Evolutionary conservation across 495 filamentous ascomycete species (phyloP).

Genomic region (Talaromyces trachyspermus): DNA sequence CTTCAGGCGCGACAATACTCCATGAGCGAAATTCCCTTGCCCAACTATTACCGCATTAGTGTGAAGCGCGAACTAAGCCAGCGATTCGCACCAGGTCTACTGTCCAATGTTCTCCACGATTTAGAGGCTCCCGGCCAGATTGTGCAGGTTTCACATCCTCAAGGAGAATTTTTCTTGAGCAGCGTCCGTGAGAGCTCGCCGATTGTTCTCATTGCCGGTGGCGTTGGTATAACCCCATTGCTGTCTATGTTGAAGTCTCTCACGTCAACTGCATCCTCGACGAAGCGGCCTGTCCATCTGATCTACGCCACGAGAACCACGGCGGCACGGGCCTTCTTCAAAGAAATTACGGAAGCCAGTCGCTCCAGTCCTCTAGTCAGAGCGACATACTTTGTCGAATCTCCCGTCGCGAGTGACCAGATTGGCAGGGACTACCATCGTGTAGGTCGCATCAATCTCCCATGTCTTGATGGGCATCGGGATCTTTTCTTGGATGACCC

Average conservation of each 20-base stretch:
- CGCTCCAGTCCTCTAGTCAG: not conserved
- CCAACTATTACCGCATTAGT: constrained; percentile 59
- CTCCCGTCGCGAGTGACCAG: constrained; percentile 34
- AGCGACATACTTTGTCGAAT: not conserved
- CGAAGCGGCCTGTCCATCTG: no score
- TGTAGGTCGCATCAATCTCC: constrained; percentile 47
- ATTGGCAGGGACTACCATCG: constrained; percentile 50
- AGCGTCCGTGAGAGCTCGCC: constrained; percentile 18
- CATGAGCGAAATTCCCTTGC: constrained; percentile 52
- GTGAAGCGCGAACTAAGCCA: constrained; percentile 69
- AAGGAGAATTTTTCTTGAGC: constrained; percentile 9
- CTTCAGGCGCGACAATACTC: constrained; percentile 67
- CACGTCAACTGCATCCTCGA: no score
- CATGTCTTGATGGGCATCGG: constrained; percentile 38
- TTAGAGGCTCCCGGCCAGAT: no score
- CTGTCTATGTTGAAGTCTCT: constrained; percentile 59
- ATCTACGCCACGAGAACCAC: constrained; percentile 52
- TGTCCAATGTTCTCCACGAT: no score
- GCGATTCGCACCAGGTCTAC: no score
- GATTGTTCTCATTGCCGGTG: constrained; percentile 62
- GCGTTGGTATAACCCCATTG: constrained; percentile 63
- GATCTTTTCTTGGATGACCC: constrained; percentile 39
- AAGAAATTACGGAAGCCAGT: not conserved
- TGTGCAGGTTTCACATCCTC: no score
- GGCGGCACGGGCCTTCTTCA: constrained; percentile 28